Conservation (phyloP, 768 basidiomycete genomes). For the Paxillus rubicundulus region DNA sequence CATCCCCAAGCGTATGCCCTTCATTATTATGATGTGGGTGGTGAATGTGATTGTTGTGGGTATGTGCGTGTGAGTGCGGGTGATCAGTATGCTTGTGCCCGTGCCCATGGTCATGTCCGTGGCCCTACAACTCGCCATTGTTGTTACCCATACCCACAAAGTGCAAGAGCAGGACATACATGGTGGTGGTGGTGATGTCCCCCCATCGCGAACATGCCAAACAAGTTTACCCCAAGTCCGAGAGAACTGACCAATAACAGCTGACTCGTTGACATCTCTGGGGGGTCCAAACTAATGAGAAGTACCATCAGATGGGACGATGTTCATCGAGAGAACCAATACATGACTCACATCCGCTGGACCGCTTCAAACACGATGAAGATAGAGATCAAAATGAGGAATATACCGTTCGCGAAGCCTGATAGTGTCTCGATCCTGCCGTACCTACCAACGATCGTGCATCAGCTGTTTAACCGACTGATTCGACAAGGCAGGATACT, state of each 20-base stretch:
- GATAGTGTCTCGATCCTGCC: conserved; percentile 96
- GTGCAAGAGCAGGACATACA: conserved; percentile 40
- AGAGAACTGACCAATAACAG: conserved; percentile 84
- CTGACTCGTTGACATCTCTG: conserved; percentile 97
- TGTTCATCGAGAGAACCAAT: not conserved
- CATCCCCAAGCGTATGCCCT: conserved; percentile 22
- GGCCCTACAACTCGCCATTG: conserved; percentile 14
- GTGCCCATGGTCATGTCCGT: conserved; percentile 14
- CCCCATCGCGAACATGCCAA: conserved; percentile 99
- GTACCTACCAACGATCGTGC: conserved; percentile 52
- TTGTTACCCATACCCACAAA: not conserved
- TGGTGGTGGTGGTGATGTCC: conserved; percentile 79
- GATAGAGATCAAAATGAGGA: conserved; percentile 89
- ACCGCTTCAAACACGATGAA: conserved; percentile 99
- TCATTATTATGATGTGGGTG: conserved; percentile 21
- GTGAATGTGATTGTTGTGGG: conserved; percentile 22
- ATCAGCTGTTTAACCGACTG: not conserved
- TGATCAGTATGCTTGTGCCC: conserved; percentile 19
- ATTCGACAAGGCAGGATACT: conserved; percentile 19
- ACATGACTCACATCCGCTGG: conserved; percentile 73
- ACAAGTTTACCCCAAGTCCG: conserved; percentile 91
- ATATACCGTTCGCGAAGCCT: conserved; percentile 97
- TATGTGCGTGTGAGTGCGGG: conserved; percentile 32
- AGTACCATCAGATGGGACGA: not conserved
- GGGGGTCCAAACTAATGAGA: conserved; percentile 73